Evolutionary conservation across 495 filamentous ascomycete species (phyloP).

Genomic region (Darksidea phi): DNA sequence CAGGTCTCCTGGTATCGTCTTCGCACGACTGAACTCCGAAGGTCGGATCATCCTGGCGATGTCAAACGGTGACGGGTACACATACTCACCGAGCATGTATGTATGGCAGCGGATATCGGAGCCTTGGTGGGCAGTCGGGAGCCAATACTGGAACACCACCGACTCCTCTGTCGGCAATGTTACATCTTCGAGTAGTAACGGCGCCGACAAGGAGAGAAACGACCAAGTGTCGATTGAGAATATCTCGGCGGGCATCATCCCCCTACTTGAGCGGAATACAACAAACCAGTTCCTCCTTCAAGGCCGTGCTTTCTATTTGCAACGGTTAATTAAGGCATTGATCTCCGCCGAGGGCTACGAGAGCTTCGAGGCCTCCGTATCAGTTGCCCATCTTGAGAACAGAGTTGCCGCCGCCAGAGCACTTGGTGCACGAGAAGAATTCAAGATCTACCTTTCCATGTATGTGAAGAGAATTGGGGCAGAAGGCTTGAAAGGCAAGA

Average conservation of each 20-base stretch:
- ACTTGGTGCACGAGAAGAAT: conserved; percentile 84
- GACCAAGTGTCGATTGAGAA: conserved; percentile 57
- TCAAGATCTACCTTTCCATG: conserved; percentile 87
- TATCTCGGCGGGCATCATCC: conserved; percentile 89
- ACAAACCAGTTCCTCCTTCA: conserved; percentile 90
- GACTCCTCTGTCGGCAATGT: conserved; percentile 61
- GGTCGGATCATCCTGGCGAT: conserved; percentile 81
- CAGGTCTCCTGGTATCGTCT: conserved; percentile 75
- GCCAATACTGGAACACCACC: conserved; percentile 97
- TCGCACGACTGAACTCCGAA: conserved; percentile 83
- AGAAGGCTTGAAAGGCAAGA: conserved; percentile 80
- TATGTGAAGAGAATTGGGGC: conserved; percentile 93
- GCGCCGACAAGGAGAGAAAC: conserved; percentile 45
- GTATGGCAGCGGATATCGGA: conserved; percentile 95
- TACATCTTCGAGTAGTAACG: conserved; percentile 56
- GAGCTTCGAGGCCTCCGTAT: conserved; percentile 84
- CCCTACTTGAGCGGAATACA: conserved; percentile 87
- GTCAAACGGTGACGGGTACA: conserved; percentile 89
- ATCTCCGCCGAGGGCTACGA: conserved; percentile 87
- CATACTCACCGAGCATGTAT: conserved; percentile 77
- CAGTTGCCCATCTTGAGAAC: conserved; percentile 94
- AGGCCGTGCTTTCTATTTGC: conserved; percentile 82
- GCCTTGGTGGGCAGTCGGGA: conserved; percentile 96
- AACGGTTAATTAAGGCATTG: conserved; percentile 81
- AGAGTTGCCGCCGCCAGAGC: conserved; percentile 84